These are phyloP conservation scores for Tolypocladium amazonense DNA, from an alignment of 2,329 filamentous ascomycete species.

Conservation along the genomic window DNA sequence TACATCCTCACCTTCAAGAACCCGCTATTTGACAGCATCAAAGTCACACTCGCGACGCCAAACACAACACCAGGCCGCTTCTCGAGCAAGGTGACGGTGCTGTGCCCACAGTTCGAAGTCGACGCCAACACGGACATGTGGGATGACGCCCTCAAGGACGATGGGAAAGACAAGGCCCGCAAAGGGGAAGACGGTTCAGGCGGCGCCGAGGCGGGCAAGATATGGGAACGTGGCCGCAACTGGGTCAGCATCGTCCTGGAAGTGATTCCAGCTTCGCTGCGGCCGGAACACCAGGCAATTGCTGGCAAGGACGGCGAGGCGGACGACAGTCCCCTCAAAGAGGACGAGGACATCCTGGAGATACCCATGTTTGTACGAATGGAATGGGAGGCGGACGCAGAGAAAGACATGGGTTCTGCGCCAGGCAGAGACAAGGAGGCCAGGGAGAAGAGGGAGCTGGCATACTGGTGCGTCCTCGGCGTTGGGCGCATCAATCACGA, in stretches of 20 bases:
- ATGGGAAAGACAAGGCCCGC: slow-evolving; percentile 24
- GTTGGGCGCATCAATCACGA: slow-evolving; percentile 64
- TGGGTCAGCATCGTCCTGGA: slow-evolving; percentile 94
- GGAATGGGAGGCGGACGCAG: slow-evolving; percentile 72
- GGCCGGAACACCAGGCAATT: slow-evolving; percentile 22
- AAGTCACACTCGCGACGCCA: slow-evolving; percentile 79
- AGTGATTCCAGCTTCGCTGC: slow-evolving; percentile 57
- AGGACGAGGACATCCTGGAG: slow-evolving; percentile 62
- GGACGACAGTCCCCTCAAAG: slow-evolving; percentile 36
- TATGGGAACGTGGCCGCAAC: slow-evolving; percentile 91
- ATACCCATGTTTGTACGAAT: slow-evolving; percentile 89
- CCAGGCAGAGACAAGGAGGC: slow-evolving; percentile 45
- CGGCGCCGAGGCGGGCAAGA: slow-evolving; percentile 76
- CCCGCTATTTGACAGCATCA: slow-evolving; percentile 83
- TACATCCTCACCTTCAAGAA: slow-evolving; percentile 88
- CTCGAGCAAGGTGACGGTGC: slow-evolving; percentile 71
- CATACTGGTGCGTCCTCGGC: slow-evolving; percentile 91
- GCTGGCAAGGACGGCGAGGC: slow-evolving; percentile 23
- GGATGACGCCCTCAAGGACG: slow-evolving; percentile 75
- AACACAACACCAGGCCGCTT: slow-evolving; percentile 67
- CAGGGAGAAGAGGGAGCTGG: slow-evolving; percentile 75
- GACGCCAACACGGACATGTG: slow-evolving; percentile 80
- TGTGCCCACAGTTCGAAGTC: slow-evolving; percentile 90
- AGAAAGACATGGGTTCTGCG: slow-evolving; percentile 51
- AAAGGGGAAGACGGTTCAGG: slow-evolving; percentile 29